Conservation (phyloP, 106 monocot genomes). For the Allium cepa region DNA sequence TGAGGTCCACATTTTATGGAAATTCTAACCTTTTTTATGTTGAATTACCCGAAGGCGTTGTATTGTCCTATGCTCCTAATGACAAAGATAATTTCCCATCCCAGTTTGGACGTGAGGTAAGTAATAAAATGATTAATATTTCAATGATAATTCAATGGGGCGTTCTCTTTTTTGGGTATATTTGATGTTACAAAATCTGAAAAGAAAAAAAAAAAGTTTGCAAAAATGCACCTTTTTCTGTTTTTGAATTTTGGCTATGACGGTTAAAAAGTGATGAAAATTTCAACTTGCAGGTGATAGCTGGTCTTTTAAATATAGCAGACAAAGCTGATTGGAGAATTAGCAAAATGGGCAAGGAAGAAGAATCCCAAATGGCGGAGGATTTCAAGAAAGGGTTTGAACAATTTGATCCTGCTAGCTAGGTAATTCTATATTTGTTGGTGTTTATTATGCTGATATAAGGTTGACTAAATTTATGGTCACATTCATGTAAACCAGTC, state of each 20-base stretch:
- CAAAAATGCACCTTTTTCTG: neutral
- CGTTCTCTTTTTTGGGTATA: too few species aligned
- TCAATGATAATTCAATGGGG: too few species aligned
- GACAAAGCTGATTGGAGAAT: conserved; percentile 93
- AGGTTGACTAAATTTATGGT: too few species aligned
- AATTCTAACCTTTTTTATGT: conserved; percentile 71
- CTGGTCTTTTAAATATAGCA: conserved; percentile 65
- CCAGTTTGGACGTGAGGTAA: conserved; percentile 98
- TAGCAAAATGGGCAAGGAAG: conserved; percentile 75
- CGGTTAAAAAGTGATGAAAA: too few species aligned
- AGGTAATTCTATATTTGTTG: neutral
- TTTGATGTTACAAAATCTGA: too few species aligned
- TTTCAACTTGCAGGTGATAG: conserved; percentile 51
- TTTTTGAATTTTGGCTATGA: neutral
- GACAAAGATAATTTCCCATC: conserved; percentile 71
- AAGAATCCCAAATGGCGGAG: conserved; percentile 68
- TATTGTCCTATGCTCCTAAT: conserved; percentile 42
- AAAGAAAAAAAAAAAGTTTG: neutral
- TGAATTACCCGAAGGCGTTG: conserved; percentile 68
- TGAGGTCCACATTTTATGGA: conserved; percentile 60
- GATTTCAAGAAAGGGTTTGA: conserved; percentile 64
- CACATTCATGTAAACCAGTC: too few species aligned
- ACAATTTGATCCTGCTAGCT: conserved; percentile 53
- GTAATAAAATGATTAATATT: neutral
- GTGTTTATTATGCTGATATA: too few species aligned